Conservation (phyloP, 108 stramenopile genomes). For the Cyclotella kingstonii region DNA sequence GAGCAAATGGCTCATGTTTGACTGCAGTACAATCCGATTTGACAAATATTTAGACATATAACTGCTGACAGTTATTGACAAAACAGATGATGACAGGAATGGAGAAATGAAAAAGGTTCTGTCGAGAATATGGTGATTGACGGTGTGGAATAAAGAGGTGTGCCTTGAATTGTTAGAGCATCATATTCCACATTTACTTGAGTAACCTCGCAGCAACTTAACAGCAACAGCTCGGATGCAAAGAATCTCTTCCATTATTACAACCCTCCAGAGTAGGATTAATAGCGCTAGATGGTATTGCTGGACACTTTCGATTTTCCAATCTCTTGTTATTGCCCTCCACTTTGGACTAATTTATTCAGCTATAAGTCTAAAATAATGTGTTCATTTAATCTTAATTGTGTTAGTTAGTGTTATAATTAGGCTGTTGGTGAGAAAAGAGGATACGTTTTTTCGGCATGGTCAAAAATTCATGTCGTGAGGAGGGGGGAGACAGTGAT, state of each 20-base stretch:
- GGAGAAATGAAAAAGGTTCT: constrained; percentile 7
- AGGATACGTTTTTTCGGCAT: no score
- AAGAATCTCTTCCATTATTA: constrained; percentile 2
- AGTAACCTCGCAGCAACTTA: no score
- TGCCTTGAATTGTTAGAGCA: constrained; percentile 25
- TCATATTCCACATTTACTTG: constrained; percentile 14
- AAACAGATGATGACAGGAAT: neutral
- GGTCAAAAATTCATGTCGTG: no score
- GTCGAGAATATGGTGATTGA: constrained; percentile 16
- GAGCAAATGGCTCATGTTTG: constrained; percentile 42
- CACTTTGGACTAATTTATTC: no score
- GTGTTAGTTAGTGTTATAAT: no score
- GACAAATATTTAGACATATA: no score
- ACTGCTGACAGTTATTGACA: neutral
- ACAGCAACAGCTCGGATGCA: no score
- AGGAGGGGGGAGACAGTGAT: no score
- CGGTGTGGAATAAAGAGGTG: constrained; percentile 30
- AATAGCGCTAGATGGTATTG: constrained; percentile 68
- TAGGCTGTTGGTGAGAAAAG: no score
- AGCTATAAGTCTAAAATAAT: no score
- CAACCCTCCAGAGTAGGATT: constrained; percentile 25
- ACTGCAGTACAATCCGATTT: neutral
- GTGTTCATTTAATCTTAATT: no score
- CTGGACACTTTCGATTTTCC: constrained; percentile 56
- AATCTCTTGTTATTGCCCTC: constrained; percentile 17